These are phyloP conservation scores for Neofusicoccum laricinum DNA, from an alignment of 2,329 filamentous ascomycete genomes.

Conservation along the genomic window DNA sequence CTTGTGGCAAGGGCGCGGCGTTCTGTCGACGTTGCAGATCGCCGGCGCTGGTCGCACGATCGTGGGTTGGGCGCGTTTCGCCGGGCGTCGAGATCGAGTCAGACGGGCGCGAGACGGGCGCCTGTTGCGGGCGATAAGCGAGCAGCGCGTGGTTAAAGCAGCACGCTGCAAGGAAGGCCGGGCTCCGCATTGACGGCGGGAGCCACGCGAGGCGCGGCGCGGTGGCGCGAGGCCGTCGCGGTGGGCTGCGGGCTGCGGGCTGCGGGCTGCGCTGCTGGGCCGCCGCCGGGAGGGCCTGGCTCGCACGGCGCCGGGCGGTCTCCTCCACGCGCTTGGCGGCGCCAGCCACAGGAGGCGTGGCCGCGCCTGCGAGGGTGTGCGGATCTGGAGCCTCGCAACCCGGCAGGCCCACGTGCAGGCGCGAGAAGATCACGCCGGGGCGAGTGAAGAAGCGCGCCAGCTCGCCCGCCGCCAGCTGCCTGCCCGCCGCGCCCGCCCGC, in stretches of 20 bases:
- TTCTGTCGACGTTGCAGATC: not conserved
- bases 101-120: not conserved
- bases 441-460: not conserved
- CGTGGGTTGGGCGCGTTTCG: not conserved
- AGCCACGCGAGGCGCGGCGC: not conserved
- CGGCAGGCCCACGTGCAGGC: constrained; percentile 6
- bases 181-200: not conserved
- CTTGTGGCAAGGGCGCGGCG: not conserved
- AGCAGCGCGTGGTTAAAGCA: constrained; percentile 12
- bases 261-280: not conserved
- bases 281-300: not conserved
- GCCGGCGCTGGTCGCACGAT: not conserved
- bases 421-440: not conserved
- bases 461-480: not conserved
- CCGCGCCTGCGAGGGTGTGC: not conserved
- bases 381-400: constrained; percentile 10
- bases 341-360: not conserved
- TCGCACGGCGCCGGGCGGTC: not conserved
- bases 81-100: constrained; percentile 8
- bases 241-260: not conserved
- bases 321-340: constrained; percentile 3
- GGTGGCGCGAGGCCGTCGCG: not conserved
- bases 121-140: not conserved
- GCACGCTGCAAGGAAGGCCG: not conserved
- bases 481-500: not conserved